Evolutionary conservation across 257 asterid genomes (phyloP), one percentile per base, ranked within the genome.

Genomic region (Fraxinus quadrangulata): DNA sequence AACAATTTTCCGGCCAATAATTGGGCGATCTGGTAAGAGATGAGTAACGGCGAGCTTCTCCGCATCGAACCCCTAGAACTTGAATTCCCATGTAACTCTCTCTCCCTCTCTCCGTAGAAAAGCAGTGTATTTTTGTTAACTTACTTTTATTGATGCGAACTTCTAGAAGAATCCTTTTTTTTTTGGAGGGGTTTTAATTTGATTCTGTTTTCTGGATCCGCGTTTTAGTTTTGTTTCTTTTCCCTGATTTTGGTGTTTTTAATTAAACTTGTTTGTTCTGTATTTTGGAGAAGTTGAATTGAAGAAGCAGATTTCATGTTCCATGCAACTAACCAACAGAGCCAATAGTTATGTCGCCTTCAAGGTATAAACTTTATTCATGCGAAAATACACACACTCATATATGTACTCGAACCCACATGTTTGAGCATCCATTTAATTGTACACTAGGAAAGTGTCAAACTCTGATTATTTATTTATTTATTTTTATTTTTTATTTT

Each of bases 281-380:
- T 84, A 75, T 37, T 70, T 67, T 51, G 49, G 79, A n/a, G 69
- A 67, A 91, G 96, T 91, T 77, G 96, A 91, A 86, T 85, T 91
- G 94, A 91, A 89, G 96, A 91, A 88, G 87, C 96, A 91, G 94
- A 89, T 89, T 87, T 51, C 92, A 40, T 87, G 92, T 74, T 82
- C 90, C 75, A 72, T 92, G 92, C 89, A 81, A 78, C 83, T 92
- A 84, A 75, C 83, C 70, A 92, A 92, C 89, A 90, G 88, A 81
- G 79, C 92, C 40, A 90, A 87, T 71, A 82, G 81, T 81, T 37
- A 83, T 80, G 97, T 92, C 24, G 96, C 97, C n/a, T 92, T 90
- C 81, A 92, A 92, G 97, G 97, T 91, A 86, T 70, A 70, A 42
- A 34, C 72, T 61, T 51, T 6, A 8, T 63, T 11, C 23, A 2